phyloP scores from a whole-genome alignment of 345 rosid species.

The Noccaea bulbosa region DNA sequence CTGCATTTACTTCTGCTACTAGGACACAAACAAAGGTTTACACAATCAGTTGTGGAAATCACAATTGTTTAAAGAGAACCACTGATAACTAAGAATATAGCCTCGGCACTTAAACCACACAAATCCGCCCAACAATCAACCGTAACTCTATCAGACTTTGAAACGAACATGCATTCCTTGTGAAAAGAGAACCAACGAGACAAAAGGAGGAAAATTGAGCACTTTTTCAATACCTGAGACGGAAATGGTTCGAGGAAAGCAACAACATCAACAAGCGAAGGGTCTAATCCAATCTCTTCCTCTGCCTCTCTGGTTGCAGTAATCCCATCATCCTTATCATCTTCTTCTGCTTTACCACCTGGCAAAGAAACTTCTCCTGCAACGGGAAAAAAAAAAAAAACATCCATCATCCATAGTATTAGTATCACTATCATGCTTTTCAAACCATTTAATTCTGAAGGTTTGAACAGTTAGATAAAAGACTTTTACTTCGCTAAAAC shows the following conservation, averaged over 20 bases:
- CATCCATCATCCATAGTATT: slow-evolving; percentile 18
- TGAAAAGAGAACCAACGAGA: slow-evolving; percentile 8
- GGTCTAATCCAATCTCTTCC: slow-evolving; percentile 67
- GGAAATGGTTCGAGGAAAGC: slow-evolving; percentile 72
- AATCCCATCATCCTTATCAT: slow-evolving; percentile 59
- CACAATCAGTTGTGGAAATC: background rate
- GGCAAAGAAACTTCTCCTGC: slow-evolving; percentile 77
- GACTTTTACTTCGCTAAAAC: background rate
- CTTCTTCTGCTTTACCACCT: slow-evolving; percentile 70
- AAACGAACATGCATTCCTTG: background rate
- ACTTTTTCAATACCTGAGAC: slow-evolving; percentile 61
- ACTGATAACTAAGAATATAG: background rate
- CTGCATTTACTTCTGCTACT: slow-evolving; percentile 3
- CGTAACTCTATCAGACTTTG: background rate
- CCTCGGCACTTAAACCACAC: background rate
- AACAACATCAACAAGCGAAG: slow-evolving; percentile 61
- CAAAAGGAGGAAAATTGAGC: background rate
- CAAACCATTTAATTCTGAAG: slow-evolving; percentile 4
- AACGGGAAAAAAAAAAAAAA: slow-evolving; percentile 8
- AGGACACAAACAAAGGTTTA: background rate
- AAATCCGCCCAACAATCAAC: slow-evolving; percentile 1
- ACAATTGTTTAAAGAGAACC: background rate
- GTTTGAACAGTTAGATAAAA: slow-evolving; percentile 10
- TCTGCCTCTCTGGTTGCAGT: slow-evolving; percentile 65
- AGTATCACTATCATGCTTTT: background rate